Base-by-base conservation (phyloP, 352 stramenopile species). In the Phytopythium helicoides region DNA sequence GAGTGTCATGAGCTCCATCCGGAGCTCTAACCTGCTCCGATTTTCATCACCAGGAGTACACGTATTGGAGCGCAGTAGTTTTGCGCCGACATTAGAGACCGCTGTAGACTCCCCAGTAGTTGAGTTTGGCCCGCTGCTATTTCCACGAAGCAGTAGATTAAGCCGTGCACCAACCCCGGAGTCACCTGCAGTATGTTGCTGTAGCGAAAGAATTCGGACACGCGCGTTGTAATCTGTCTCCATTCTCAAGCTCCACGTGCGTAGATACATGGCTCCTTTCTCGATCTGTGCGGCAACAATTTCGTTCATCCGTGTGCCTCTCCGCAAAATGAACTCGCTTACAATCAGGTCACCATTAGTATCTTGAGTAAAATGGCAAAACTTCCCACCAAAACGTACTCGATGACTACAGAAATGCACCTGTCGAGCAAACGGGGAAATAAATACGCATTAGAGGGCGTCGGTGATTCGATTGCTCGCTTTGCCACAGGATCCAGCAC, bases 151-250 rank as follows among this genome's bases (percentile, higher is more conserved):
- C 8, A 49, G 26, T 25, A 16, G 2, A 14, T 34, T 52, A 3
- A 21, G 18, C 0, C 46, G 46, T 21, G 4, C 19, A 28, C 8
- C 2, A 4, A 25, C 15, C 23, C 11, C 6, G 11, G 11, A 18
- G 14, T 8, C 14, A 19, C 25, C 37, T 18, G 45, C 9, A 33
- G 15, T 44, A 14, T 47, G 50, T 10, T 48, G 61, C 19, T 58
- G 58, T 45, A 54, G 55, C 12, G 50, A 55, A 21, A 60, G 22
- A 21, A 56, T 54, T 34, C 60, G 45, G 16, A 63, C 33, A 11
- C 54, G 56, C 21, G 64, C 52, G 34, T 84, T 84, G 60, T 81
- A 87, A 47, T 77, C 67, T 36, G 70, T 70, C 54, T 87, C 76
- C 19, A 79, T 41, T 22, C 66, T 59, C 6, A 71, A 57, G n/a